Evolutionary conservation across 2,329 filamentous ascomycete genomes (phyloP), one percentile per base, ranked within the genome.

Genomic region (Colletotrichum aenigma): DNA sequence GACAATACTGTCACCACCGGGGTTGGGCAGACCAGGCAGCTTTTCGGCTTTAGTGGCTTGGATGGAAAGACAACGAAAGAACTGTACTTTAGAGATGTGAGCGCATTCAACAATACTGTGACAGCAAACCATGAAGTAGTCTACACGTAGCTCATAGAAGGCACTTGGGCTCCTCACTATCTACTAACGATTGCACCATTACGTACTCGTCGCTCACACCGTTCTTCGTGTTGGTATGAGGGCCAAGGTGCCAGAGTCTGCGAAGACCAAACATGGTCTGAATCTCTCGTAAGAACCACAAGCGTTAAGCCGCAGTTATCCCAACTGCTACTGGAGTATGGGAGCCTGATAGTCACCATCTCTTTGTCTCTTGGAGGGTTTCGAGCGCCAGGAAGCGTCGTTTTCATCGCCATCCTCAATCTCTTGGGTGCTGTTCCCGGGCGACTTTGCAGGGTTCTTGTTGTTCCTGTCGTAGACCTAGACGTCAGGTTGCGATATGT

Each of bases 1-100:
- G 86, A 89, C 12, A 84, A 85, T 74, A 87, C 84, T 74, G 84
- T 82, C 60, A 88, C 88, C 60, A 88, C 84, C 13, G 90, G 90
- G 15, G 89, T 84, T 61, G 92, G 92, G 6, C 87, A 83, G 32
- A 92, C 90, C 7, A 86, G 86, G 71, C 92, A 94, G 82, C 82
- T 85, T 4, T 90, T 93, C 75, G 81, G 78, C 6, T 91, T 94
- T 74, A 85, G 84, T 16, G 88, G 89, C 5, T 79, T 89, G 36
- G 77, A 78, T 6, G 78, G 76, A 76, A 77, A 3, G 85, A 78
- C 76, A 3, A 79, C 77, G 4, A 60, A 76, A 7, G 84, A 88
- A 81, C 82, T 94, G 56, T 95, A 94, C 81, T 85, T 83, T 71
- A 86, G 93, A 18, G 86, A 91, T 66, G 89, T 94, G 32, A 81